Evolutionary conservation across 2,329 filamentous ascomycete species (phyloP), one percentile per base, ranked within the genome.

Genomic region (Sordariomycetes sp.): DNA sequence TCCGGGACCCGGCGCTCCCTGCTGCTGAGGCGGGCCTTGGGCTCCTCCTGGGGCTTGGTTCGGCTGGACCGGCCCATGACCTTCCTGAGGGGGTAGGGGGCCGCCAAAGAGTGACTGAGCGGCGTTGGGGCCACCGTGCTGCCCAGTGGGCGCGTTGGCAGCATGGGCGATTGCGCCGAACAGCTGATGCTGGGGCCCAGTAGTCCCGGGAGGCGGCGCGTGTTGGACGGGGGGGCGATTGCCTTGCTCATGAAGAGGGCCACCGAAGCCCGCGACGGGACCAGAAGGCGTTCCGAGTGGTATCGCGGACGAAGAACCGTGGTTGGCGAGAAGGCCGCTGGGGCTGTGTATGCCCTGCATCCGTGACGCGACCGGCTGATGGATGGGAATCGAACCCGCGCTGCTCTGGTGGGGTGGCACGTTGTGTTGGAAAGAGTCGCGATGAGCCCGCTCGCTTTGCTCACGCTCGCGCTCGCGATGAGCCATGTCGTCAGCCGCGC

Each of bases 331-430:
- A 40, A 97, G 79, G 10, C 93, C 93, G 64, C 94, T 93, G 1
- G 93, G 93, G 53, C 91, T 95, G 69, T 96, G 93, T 59, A 97
- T 95, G 57, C 86, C 88, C 59, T 87, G 75, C 62, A 90, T 78
- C 72, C 92, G 79, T 68, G 91, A 85, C 61, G 93, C 93, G 60
- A 97, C 91, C 5, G 93, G 93, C 71, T 97, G 93, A 72, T 97
- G 93, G 65, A 97, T 87, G 58, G 92, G 90, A 58, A 96, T 89
- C 2, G 92, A 90, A 59, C 88, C 90, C 46, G 89, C 86, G 68
- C 89, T 92, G 72, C 88, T 94, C 71, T 97, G 92, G 68, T 94
- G 90, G 28, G 87, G 80, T 32, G 28, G 28, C 64, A 86, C 87
- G 66, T 85, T 86, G 56, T 83, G 81, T 51, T 87, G 85, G 68